phyloP scores from a whole-genome alignment of 257 asterid genomes.

The Apocynum venetum region DNA sequence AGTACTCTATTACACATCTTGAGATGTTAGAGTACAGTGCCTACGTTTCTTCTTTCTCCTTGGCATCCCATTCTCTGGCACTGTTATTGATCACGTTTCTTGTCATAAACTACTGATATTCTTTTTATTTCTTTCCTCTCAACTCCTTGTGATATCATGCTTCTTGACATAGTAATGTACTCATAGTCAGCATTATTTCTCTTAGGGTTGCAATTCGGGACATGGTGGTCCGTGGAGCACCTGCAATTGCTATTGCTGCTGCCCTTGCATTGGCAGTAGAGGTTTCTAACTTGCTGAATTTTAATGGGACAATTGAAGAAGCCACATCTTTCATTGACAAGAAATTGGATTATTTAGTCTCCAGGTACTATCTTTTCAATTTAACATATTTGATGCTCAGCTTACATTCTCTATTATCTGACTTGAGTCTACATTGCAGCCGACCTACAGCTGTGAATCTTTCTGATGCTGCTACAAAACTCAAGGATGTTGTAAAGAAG shows the following conservation, averaged over 20 bases:
- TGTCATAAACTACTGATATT: not conserved
- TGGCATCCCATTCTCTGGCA: not conserved
- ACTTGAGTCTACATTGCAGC: slow-evolving; percentile 32
- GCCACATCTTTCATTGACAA: slow-evolving; percentile 57
- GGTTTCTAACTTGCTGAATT: slow-evolving; percentile 49
- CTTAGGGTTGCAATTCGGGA: slow-evolving; percentile 78
- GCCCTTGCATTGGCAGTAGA: slow-evolving; percentile 92
- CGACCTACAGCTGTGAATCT: slow-evolving; percentile 99
- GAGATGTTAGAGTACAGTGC: not conserved
- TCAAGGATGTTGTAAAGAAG: slow-evolving; percentile 49
- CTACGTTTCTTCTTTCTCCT: not conserved
- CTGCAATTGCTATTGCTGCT: slow-evolving; percentile 96
- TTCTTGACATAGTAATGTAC: not conserved
- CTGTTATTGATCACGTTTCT: not conserved
- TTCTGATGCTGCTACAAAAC: slow-evolving; percentile 79
- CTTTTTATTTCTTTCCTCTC: not conserved
- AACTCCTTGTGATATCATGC: not conserved
- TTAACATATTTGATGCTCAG: not conserved
- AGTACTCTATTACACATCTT: too few relatives aligned
- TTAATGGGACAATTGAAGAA: slow-evolving; percentile 54
- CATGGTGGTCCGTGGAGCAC: slow-evolving; percentile 99
- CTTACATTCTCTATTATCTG: slow-evolving; percentile 5
- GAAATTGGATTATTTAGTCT: slow-evolving; percentile 79
- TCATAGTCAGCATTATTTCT: not conserved
- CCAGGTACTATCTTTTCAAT: slow-evolving; percentile 49